phyloP scores from a whole-genome alignment of 257 asterid species.

The Solanum okadae region DNA sequence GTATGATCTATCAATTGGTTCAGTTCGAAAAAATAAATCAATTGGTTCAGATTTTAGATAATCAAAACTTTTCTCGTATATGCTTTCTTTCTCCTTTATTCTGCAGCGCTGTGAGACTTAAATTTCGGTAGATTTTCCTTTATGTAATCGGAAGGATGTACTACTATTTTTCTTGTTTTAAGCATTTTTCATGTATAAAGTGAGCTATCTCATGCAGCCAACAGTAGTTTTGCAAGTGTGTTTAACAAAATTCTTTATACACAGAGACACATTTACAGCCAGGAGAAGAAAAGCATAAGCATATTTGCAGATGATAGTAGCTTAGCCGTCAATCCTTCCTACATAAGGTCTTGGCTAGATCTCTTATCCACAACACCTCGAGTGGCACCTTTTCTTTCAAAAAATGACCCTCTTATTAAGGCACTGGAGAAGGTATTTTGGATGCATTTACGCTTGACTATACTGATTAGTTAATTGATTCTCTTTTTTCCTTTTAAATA shows the following conservation, averaged over 20 bases:
- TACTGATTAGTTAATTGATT: not conserved
- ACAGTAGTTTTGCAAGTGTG: not conserved
- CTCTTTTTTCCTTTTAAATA: not conserved
- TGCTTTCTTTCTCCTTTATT: not conserved
- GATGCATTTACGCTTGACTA: not conserved
- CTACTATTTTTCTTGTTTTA: not conserved
- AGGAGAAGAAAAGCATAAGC: slow-evolving; percentile 41
- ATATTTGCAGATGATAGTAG: slow-evolving; percentile 81
- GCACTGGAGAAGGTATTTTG: slow-evolving; percentile 67
- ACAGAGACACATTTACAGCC: slow-evolving; percentile 78
- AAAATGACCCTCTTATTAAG: slow-evolving; percentile 55
- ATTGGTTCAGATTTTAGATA: not conserved
- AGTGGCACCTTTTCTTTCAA: slow-evolving; percentile 70
- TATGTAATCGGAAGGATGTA: not conserved
- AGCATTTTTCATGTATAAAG: not conserved
- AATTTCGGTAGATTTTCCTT: not conserved
- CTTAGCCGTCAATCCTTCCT: slow-evolving; percentile 73
- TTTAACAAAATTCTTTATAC: not conserved
- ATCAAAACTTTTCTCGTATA: not conserved
- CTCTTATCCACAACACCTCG: slow-evolving; percentile 83
- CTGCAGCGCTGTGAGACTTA: not conserved
- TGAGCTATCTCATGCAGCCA: not conserved
- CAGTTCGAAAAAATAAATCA: not conserved
- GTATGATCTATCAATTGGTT: not conserved
- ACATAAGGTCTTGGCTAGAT: slow-evolving; percentile 70